Conservation (phyloP, 129 eudicot species). For the Logfia minima region DNA sequence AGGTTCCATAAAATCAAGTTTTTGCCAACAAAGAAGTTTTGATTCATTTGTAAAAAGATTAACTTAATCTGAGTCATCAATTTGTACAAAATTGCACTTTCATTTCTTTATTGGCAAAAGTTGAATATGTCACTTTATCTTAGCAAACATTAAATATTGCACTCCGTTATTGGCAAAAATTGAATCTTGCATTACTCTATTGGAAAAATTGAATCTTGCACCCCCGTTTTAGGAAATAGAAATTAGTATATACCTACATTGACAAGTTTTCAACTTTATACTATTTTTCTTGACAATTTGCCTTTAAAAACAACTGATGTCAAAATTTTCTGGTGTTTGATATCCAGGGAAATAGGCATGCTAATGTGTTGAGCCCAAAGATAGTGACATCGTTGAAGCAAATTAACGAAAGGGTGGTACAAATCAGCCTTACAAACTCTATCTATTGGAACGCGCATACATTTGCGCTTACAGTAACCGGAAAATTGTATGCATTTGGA, state of each 20-base stretch:
- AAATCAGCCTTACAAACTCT: constrained; percentile 84
- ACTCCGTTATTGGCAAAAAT: background rate
- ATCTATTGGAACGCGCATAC: constrained; percentile 87
- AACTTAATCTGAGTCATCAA: too few relatives aligned
- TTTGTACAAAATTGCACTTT: too few relatives aligned
- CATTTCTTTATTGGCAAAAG: too few relatives aligned
- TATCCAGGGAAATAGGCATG: constrained; percentile 58
- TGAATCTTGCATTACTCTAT: too few relatives aligned
- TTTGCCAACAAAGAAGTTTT: too few relatives aligned
- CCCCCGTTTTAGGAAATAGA: background rate
- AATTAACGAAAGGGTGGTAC: constrained; percentile 76
- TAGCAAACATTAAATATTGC: background rate
- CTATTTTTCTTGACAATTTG: too few relatives aligned
- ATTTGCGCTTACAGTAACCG: constrained; percentile 75
- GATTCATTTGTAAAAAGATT: too few relatives aligned
- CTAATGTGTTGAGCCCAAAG: constrained; percentile 67
- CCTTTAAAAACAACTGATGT: background rate
- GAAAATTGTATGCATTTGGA: constrained; percentile 79
- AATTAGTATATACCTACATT: background rate
- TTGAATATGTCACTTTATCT: too few relatives aligned
- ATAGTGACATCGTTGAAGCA: constrained; percentile 63
- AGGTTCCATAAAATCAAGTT: too few relatives aligned
- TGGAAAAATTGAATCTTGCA: background rate
- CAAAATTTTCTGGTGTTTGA: background rate
- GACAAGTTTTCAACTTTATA: too few relatives aligned